Base-by-base conservation (phyloP, 1,284 basidiomycete genomes). In the Microbotryum intermedium region DNA sequence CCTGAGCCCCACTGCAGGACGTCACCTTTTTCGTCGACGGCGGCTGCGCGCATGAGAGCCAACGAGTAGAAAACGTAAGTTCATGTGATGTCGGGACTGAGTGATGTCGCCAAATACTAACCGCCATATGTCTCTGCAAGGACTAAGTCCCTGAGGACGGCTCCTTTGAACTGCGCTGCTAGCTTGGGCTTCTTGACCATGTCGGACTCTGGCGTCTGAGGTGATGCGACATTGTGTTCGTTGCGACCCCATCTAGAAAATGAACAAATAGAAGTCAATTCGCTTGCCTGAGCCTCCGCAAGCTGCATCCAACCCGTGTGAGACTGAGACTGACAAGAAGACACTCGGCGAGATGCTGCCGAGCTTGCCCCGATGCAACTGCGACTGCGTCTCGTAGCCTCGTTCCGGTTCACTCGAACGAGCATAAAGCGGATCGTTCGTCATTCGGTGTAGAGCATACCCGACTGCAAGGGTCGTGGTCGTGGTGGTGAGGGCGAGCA, bases 1-100 rank as follows among this genome's bases (percentile, higher is more conserved):
- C 81, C 83, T 50, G 79, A 78, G 0, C 89, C 89, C 90, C 90
- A 93, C 71, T 91, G 88, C 74, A 90, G 89, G 2, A 90, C 82
- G 70, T 97, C 88, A 26, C 93, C 93, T 47, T 81, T 79, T 3
- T 84, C 85, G 72, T 93, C 89, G n/a, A 91, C 82, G 63, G 85
- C 88, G 4, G 86, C 88, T 2, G 83, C 23, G 11, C 10, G 34
- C 34, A 16, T 0, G 34, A 39, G 34, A 39, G 34, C 34, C 9
- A 16, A 6, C 26, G 9, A 20, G 50, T 7, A 11, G 26, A 23
- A 13, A 55, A 29, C 20, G 45, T 21, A 18, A 21, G 6, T 45
- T 20, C 5, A 11, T 16, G 21, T 6, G 16, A 21, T 13, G 8
- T 3, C 1, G 26, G 18, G 10, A 8, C 13, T n/a, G n/a, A 34